phyloP scores from a whole-genome alignment of 257 asterid genomes.

The Primulina tabacum region DNA sequence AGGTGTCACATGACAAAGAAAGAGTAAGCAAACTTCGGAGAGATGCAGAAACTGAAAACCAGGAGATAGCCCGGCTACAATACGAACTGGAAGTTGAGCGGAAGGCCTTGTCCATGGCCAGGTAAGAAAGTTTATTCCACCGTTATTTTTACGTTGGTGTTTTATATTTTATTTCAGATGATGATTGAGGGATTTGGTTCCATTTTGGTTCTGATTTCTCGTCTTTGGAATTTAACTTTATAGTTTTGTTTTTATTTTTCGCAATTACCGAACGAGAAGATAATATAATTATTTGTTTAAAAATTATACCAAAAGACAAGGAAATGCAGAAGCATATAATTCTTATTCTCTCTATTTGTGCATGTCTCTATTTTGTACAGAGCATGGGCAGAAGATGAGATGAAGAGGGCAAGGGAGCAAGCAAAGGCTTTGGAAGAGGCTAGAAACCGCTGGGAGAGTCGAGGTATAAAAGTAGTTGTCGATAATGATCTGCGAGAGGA shows the following conservation, averaged over 20 bases:
- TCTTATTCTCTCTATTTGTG: not conserved
- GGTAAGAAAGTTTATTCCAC: constrained; percentile 45
- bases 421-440: constrained; percentile 87
- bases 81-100: constrained; percentile 96
- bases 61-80: constrained; percentile 75
- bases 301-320: not conserved
- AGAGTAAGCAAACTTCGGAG: constrained; percentile 70
- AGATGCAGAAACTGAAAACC: constrained; percentile 78
- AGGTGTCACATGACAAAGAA: constrained; percentile 85
- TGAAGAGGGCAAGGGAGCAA: constrained; percentile 89
- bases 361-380: constrained; percentile 34
- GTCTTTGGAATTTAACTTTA: not conserved
- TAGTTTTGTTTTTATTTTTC: not conserved
- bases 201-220: not conserved
- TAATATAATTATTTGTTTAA: not conserved
- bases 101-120: constrained; percentile 89
- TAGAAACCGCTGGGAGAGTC: constrained; percentile 79
- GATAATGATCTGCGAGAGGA: constrained; percentile 79
- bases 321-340: not conserved
- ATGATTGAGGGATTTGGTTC: not conserved
- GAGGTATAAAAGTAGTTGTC: constrained; percentile 85
- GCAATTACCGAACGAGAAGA: not conserved
- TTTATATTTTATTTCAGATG: not conserved
- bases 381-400: constrained; percentile 97
- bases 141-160: constrained; percentile 14